Evolutionary conservation across 2,329 filamentous ascomycete genomes (phyloP).

Genomic region (Endocalyx cinctus): DNA sequence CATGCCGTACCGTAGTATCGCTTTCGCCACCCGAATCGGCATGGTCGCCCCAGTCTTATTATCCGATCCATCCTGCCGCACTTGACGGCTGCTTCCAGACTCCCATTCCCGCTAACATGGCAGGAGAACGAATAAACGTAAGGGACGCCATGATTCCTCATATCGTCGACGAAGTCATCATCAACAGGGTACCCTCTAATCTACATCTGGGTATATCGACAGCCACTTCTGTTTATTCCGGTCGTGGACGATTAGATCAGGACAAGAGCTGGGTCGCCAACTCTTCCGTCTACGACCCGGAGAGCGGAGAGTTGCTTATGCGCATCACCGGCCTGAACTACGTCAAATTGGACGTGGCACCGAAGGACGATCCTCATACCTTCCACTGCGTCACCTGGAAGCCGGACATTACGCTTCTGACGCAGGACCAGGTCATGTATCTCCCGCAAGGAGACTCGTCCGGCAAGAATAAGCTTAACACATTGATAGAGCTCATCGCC

Average conservation of each 20-base stretch:
- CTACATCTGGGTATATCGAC: slow-evolving; percentile 8
- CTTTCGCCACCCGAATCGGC: slow-evolving; percentile 9
- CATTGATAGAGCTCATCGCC: neutral
- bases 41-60: slow-evolving; percentile 21
- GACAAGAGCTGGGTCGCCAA: neutral
- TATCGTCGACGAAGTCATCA: slow-evolving; percentile 14
- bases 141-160: slow-evolving; percentile 14
- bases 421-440: neutral
- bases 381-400: neutral
- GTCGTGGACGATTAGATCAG: neutral
- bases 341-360: neutral
- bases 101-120: slow-evolving; percentile 14
- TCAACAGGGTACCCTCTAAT: slow-evolving; percentile 7
- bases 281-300: slow-evolving; percentile 2
- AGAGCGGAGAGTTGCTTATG: slow-evolving; percentile 14
- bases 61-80: slow-evolving; percentile 27
- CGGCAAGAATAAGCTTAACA: neutral
- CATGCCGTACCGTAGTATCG: slow-evolving; percentile 12
- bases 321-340: slow-evolving; percentile 16
- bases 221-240: slow-evolving; percentile 6
- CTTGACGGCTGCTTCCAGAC: slow-evolving; percentile 28
- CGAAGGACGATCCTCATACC: neutral
- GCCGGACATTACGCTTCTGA: neutral
- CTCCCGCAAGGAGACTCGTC: neutral
- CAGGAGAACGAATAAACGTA: slow-evolving; percentile 12